These are phyloP conservation scores for Crithidia fasciculata DNA, from an alignment of 208 protist species.

Conservation along the genomic window DNA sequence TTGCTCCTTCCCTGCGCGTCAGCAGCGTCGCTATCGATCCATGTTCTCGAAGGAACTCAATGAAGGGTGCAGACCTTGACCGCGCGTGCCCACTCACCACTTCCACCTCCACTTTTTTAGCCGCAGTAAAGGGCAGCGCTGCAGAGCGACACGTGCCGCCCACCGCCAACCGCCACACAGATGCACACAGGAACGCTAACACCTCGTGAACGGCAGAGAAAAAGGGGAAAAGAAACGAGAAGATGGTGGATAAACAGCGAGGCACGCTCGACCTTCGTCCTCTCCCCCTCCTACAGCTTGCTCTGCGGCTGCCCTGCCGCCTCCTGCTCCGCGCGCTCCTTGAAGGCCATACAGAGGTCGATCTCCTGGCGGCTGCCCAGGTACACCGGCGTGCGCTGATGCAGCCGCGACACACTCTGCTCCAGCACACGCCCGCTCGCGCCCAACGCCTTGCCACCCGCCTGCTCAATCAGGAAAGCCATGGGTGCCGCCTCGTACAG, in stretches of 20 bases:
- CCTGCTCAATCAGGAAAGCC: slow-evolving; percentile 91
- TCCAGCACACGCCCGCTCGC: slow-evolving; percentile 87
- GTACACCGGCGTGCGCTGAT: slow-evolving; percentile 93
- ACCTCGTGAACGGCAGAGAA: not conserved
- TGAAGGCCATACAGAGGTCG: slow-evolving; percentile 80
- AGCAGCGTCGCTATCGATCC: too few relatives aligned
- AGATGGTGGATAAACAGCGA: too few relatives aligned
- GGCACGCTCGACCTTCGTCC: too few relatives aligned
- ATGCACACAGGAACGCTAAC: too few relatives aligned
- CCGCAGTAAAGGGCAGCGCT: too few relatives aligned
- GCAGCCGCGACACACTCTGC: slow-evolving; percentile 79
- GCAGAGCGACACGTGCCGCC: too few relatives aligned
- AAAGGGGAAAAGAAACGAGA: not conserved
- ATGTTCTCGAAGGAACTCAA: too few relatives aligned
- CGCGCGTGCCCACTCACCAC: too few relatives aligned
- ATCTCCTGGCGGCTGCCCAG: slow-evolving; percentile 92
- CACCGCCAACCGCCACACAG: too few relatives aligned
- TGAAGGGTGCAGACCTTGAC: too few relatives aligned
- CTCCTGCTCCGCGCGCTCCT: slow-evolving; percentile 31
- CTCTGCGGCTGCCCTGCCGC: slow-evolving; percentile 16
- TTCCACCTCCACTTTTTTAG: too few relatives aligned
- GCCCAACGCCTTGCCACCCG: slow-evolving; percentile 87
- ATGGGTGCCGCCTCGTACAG: slow-evolving; percentile 98
- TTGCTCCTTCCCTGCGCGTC: too few relatives aligned
- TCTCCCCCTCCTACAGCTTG: slow-evolving; percentile 40